A percentile compares a stretch with the other conserved stretches of the same genome.
These are phyloP conservation scores for Ganoderma sp. DNA, from an alignment of 1,284 basidiomycete species.

Conservation along the genomic window DNA sequence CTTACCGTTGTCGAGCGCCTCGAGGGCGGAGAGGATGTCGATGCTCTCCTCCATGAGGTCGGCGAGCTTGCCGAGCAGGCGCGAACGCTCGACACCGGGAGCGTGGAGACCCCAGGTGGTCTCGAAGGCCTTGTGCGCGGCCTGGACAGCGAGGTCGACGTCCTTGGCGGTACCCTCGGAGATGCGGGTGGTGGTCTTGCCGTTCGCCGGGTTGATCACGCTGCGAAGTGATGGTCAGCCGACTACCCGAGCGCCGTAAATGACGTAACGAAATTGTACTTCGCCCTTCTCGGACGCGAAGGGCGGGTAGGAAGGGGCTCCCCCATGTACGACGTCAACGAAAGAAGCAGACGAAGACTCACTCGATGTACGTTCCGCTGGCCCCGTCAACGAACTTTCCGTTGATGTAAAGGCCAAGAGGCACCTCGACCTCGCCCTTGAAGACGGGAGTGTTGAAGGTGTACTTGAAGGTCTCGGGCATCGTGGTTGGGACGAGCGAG, in stretches of 20 bases:
- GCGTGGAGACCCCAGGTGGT: slow-evolving; percentile 75
- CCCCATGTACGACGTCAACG: slow-evolving; percentile 1
- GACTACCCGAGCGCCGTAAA: neutral
- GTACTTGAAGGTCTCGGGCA: slow-evolving; percentile 53
- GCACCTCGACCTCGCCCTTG: slow-evolving; percentile 75
- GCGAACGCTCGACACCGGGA: slow-evolving; percentile 67
- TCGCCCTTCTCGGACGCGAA: neutral
- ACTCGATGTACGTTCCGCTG: slow-evolving; percentile 74
- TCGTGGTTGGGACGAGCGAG: slow-evolving; percentile 33
- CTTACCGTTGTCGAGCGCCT: slow-evolving; percentile 78
- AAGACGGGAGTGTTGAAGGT: slow-evolving; percentile 68
- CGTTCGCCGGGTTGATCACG: slow-evolving; percentile 83
- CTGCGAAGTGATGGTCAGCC: slow-evolving; percentile 44
- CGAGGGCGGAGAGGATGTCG: slow-evolving; percentile 79
- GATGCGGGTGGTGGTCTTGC: slow-evolving; percentile 71
- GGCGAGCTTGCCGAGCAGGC: slow-evolving; percentile 74
- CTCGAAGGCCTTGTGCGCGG: slow-evolving; percentile 80
- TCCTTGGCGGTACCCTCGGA: slow-evolving; percentile 73
- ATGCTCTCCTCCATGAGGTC: slow-evolving; percentile 73
- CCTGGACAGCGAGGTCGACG: slow-evolving; percentile 77
- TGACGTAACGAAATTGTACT: slow-evolving; percentile 1
- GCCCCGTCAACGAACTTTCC: slow-evolving; percentile 80
- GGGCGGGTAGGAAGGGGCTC: neutral
- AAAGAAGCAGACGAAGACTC: slow-evolving; percentile 36
- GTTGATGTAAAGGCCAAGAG: slow-evolving; percentile 83